A percentile compares a stretch with the other conserved stretches of the same genome.
These are phyloP conservation scores for Fusarium coicis DNA, from an alignment of 2,329 filamentous ascomycete genomes.

Conservation along the genomic window DNA sequence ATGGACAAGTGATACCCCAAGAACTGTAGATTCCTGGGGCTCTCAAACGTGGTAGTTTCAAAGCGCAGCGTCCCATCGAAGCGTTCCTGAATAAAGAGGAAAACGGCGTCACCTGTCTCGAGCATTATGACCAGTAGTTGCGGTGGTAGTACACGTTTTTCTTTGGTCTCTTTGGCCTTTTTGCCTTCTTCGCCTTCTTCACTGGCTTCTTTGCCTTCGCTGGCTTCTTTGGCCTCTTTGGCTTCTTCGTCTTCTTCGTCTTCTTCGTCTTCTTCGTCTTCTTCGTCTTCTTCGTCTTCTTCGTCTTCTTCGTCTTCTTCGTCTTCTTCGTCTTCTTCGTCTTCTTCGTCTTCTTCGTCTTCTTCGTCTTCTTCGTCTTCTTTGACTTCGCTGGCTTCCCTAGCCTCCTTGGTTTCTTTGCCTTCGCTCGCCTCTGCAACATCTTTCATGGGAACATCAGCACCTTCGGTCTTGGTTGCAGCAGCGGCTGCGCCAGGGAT, in stretches of 20 bases:
- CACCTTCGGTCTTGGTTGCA: conserved; percentile 54
- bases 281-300: neutral
- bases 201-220: neutral
- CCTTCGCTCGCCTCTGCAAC: conserved; percentile 23
- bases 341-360: neutral
- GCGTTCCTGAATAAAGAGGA: conserved; percentile 72
- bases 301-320: neutral
- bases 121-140: conserved; percentile 84
- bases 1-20: conserved; percentile 76
- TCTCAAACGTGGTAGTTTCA: conserved; percentile 66
- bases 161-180: neutral
- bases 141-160: conserved; percentile 66
- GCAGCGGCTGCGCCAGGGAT: conserved; percentile 35
- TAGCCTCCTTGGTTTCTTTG: neutral
- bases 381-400: neutral
- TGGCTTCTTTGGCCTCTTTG: too few relatives aligned
- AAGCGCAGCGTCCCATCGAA: conserved; percentile 66
- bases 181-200: neutral
- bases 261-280: neutral
- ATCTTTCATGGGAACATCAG: conserved; percentile 52
- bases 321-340: neutral
- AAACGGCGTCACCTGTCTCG: conserved; percentile 77
- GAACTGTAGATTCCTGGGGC: conserved; percentile 68
- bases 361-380: neutral
- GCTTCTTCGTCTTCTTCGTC: neutral